Conservation (phyloP, 1,284 basidiomycete species). For the Puccinia coronata region DNA sequence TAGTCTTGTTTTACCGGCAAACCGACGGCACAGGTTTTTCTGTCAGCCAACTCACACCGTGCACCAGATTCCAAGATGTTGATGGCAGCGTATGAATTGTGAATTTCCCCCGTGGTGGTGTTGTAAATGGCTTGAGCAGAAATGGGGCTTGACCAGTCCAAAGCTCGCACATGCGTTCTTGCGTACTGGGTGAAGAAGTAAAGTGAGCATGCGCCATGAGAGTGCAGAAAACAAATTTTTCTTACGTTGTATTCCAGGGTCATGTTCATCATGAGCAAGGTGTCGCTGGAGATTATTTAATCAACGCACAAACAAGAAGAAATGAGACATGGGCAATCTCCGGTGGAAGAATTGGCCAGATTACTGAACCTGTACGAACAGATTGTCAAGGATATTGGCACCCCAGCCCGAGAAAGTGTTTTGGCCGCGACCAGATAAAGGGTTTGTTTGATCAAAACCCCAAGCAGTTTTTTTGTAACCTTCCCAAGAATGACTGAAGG, state of each 20-base stretch:
- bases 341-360: background rate
- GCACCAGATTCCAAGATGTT: conserved; percentile 40
- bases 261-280: conserved; percentile 50
- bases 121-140: background rate
- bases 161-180: conserved; percentile 42
- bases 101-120: background rate
- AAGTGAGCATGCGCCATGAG: background rate
- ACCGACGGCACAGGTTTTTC: no score
- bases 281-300: conserved; percentile 30
- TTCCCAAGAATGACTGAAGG: conserved; percentile 49
- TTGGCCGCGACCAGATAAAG: conserved; percentile 23
- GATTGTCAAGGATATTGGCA: conserved; percentile 36
- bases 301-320: background rate
- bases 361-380: conserved; percentile 10
- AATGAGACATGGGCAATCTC: background rate
- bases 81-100: conserved; percentile 27
- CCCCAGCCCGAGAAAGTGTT: conserved; percentile 47
- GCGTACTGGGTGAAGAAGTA: conserved; percentile 19
- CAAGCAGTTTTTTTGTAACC: conserved; percentile 48
- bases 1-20: no score
- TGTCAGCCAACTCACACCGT: conserved; percentile 36
- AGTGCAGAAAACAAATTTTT: background rate
- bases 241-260: conserved; percentile 48
- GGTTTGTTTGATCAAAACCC: conserved; percentile 42
- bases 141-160: conserved; percentile 46